Evolutionary conservation across 2,329 filamentous ascomycete species (phyloP), one percentile per base, ranked within the genome.

Genomic region (Fusarium devonianum): DNA sequence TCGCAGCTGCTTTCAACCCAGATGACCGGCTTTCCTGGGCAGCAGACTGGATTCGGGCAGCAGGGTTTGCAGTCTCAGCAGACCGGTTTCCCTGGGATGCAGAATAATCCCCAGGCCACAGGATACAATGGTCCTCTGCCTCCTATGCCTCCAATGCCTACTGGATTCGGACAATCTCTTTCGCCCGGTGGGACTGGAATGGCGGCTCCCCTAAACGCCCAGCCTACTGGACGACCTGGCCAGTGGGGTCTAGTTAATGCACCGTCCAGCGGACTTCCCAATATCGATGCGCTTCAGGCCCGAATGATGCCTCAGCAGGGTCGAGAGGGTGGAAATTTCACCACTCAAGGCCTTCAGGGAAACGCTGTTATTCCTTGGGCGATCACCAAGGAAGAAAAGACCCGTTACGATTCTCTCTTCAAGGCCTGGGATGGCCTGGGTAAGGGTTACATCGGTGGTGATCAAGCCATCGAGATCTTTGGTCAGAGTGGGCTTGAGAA

Each of bases 171-270:
- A 66, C 81, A 75, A 29, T 67, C 63, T 57, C 74, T 85, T 35
- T 81, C 78, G 16, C 85, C 84, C 37, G 62, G 63, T 30, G 69
- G 65, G 8, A 63, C 80, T 33, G 88, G 89, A n/a, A 82, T 86
- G 73, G 73, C 80, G 37, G 79, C 80, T 42, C 84, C 86, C 22
- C 72, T 99, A 56, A 93, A 95, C 64, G 86, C 92, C n/a, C 94
- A 99, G 69, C 94, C 94, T 5, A 99, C 94, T 3, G 94, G 94
- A 9, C 78, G 85, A 25, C 93, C 94, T 5, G 94, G 94, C 11
- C 94, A 97, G 69, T 99, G 94, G 94, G 94, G 94, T n/a, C 84
- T 97, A 44, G 94, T 97, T 22, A 99, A 99, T 71, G 89, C 92
- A 2, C 94, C 94, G 2, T 83, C 92, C 4, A 88, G 86, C 29